phyloP scores from a whole-genome alignment of 306 rosid species.

The Begonia masoniana region DNA sequence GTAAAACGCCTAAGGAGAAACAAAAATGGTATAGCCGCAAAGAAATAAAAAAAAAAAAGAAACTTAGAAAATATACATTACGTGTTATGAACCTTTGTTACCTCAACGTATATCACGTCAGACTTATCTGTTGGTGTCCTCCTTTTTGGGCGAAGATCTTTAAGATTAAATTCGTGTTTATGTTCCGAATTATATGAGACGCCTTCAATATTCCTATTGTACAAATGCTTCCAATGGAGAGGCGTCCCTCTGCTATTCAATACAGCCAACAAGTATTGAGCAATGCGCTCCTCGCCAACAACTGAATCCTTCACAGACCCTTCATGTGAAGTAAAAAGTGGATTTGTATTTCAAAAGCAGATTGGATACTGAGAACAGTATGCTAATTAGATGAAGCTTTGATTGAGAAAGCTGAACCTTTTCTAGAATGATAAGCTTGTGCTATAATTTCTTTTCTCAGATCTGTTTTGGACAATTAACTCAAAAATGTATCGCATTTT shows the following conservation, averaged over 20 bases:
- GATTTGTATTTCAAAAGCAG: too few species aligned
- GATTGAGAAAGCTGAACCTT: too few species aligned
- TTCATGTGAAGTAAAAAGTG: constrained; percentile 13
- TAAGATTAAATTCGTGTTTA: constrained; percentile 36
- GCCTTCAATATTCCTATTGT: constrained; percentile 48
- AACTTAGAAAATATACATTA: too few species aligned
- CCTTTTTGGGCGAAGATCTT: constrained; percentile 47
- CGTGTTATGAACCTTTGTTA: constrained; percentile 11
- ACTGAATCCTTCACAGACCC: constrained; percentile 89
- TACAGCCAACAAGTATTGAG: constrained; percentile 74
- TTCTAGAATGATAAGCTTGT: too few species aligned
- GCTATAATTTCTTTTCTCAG: too few species aligned
- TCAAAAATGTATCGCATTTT: too few species aligned
- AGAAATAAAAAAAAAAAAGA: too few species aligned
- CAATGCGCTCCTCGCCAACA: constrained; percentile 90
- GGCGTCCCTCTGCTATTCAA: constrained; percentile 65
- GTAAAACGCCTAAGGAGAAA: too few species aligned
- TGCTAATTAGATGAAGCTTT: too few species aligned
- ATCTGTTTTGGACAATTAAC: too few species aligned
- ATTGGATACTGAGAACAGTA: too few species aligned
- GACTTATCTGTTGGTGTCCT: constrained; percentile 41
- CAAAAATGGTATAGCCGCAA: too few species aligned
- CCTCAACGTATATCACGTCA: constrained; percentile 52
- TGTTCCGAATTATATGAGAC: constrained; percentile 28
- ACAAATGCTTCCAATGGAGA: constrained; percentile 63